Percentiles rank a stretch among this genome's conserved stretches.
phyloP scores from a whole-genome alignment of 345 rosid genomes.

The Arabis alpina region DNA sequence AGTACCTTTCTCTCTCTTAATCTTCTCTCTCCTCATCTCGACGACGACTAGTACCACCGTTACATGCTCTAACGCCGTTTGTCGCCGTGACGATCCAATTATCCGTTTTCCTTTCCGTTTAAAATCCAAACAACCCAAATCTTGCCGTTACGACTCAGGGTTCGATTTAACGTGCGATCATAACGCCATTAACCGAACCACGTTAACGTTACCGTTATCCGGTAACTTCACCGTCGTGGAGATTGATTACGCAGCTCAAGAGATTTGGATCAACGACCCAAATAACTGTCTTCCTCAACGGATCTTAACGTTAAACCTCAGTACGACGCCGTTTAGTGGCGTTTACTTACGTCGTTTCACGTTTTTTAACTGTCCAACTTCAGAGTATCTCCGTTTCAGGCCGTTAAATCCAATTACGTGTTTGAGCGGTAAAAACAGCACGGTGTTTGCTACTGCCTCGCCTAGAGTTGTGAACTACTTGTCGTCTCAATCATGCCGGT shows the following conservation, averaged over 20 bases:
- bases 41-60: constrained; percentile 25
- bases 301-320: constrained; percentile 63
- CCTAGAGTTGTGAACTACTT: constrained; percentile 20
- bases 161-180: constrained; percentile 59
- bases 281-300: constrained; percentile 59
- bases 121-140: constrained; percentile 39
- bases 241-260: constrained; percentile 61
- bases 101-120: constrained; percentile 70
- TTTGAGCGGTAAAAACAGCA: constrained; percentile 50
- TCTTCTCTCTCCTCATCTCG: constrained; percentile 32
- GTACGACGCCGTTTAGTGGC: constrained; percentile 55
- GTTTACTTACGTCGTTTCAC: constrained; percentile 51
- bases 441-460: constrained; percentile 69
- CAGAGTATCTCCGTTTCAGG: constrained; percentile 35
- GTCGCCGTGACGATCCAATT: constrained; percentile 45
- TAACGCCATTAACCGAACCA: constrained; percentile 45
- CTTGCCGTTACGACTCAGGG: constrained; percentile 59
- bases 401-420: constrained; percentile 64
- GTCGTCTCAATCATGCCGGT: constrained; percentile 46
- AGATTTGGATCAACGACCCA: constrained; percentile 72
- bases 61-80: constrained; percentile 46
- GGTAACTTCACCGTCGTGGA: constrained; percentile 55
- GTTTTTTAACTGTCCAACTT: constrained; percentile 62
- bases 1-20: constrained; percentile 28
- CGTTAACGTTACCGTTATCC: constrained; percentile 44